Conservation (phyloP, 345 rosid species). For the Capsella bursapastoris region DNA sequence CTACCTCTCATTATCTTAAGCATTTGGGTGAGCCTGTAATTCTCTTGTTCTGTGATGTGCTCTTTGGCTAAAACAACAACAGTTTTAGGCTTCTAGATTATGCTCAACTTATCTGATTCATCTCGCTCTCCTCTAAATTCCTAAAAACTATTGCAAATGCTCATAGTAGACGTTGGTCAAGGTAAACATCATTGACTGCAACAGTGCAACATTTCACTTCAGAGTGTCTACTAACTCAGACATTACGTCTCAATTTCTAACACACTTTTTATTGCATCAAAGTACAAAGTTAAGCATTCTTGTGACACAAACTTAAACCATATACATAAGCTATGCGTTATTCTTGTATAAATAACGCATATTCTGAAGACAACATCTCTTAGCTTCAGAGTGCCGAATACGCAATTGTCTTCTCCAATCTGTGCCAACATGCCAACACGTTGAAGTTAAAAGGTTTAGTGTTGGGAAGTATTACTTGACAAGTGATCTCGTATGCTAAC, state of each 20-base stretch:
- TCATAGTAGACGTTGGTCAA: slow-evolving; percentile 6
- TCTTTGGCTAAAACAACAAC: not conserved
- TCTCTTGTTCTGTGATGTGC: slow-evolving; percentile 11
- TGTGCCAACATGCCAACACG: slow-evolving; percentile 19
- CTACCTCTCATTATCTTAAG: slow-evolving; percentile 3
- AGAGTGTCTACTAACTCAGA: slow-evolving; percentile 5
- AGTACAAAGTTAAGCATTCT: slow-evolving; percentile 13
- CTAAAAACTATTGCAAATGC: not conserved
- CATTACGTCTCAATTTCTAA: slow-evolving; percentile 7
- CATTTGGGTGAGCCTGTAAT: not conserved
- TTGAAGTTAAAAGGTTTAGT: slow-evolving; percentile 1
- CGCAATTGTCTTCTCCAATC: slow-evolving; percentile 38
- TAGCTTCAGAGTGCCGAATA: slow-evolving; percentile 40
- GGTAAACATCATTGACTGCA: slow-evolving; percentile 16
- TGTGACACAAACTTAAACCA: slow-evolving; percentile 1
- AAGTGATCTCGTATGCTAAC: slow-evolving; percentile 6
- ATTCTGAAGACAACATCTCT: not conserved
- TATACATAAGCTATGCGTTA: not conserved
- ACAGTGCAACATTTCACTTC: not conserved
- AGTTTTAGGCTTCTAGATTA: slow-evolving; percentile 2
- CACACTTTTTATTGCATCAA: slow-evolving; percentile 27
- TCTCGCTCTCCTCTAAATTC: not conserved
- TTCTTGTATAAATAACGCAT: not conserved
- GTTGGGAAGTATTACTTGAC: not conserved
- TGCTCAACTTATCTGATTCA: slow-evolving; percentile 8